phyloP scores from a whole-genome alignment of 768 basidiomycete species.

The Lepiota subincarnata region DNA sequence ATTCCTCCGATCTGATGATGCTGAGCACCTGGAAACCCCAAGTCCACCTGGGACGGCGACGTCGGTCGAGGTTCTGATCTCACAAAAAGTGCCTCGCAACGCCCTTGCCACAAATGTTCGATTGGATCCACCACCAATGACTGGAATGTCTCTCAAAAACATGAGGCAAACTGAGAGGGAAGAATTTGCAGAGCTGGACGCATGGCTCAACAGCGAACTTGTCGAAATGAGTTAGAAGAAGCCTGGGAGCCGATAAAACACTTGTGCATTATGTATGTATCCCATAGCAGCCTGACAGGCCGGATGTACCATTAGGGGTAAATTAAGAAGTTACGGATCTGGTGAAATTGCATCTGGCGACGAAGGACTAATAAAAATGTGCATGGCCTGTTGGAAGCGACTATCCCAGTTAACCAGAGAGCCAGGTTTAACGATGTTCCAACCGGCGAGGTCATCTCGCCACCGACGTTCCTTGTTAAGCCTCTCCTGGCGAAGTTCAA shows the following conservation, averaged over 20 bases:
- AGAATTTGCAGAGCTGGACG: conserved; percentile 57
- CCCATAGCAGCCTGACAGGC: background rate
- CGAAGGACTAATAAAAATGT: conserved; percentile 51
- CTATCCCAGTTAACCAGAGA: conserved; percentile 72
- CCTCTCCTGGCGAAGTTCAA: conserved; percentile 83
- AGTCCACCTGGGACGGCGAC: no score
- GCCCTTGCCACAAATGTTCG: no score
- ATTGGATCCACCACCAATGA: no score
- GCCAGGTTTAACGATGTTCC: conserved; percentile 68
- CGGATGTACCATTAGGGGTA: conserved; percentile 7
- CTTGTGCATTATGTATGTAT: conserved; percentile 5
- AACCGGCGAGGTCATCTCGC: conserved; percentile 76
- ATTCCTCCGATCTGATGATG: no score
- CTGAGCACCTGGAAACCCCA: no score
- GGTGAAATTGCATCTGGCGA: conserved; percentile 12
- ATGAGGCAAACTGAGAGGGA: background rate
- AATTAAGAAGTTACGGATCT: conserved; percentile 12
- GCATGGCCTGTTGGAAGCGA: conserved; percentile 56
- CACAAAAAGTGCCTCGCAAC: no score
- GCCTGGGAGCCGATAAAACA: background rate
- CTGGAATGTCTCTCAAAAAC: no score
- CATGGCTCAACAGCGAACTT: conserved; percentile 63
- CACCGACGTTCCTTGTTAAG: conserved; percentile 87
- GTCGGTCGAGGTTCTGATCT: no score
- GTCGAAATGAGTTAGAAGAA: conserved; percentile 45